Base-by-base conservation (phyloP, 2,329 filamentous ascomycete species). In the Colletotrichum tabaci region DNA sequence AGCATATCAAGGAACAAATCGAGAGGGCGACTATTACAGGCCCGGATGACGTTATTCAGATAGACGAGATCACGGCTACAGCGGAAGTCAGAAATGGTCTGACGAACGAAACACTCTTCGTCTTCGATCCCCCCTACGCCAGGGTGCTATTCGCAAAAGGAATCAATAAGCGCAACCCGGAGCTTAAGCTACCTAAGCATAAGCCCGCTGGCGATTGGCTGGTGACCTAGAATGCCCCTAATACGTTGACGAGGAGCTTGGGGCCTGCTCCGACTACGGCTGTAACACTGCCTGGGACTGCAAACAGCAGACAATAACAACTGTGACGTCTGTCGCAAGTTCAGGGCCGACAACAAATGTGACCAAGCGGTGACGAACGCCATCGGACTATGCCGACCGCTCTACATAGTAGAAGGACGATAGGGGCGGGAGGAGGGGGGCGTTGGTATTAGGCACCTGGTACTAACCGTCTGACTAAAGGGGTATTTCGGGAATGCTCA, bases 141-240 rank as follows among this genome's bases (percentile, higher is more conserved):
- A 62, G 62, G n/a, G 62, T 74, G 6, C n/a, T 74, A 1, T 73
- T 74, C 46, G 70, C 73, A 5, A 66, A n/a, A 42, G 73, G 70
- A 1, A 73, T 74, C 44, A 74, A 74, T 6, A 49, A 47, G 63
- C 66, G 71, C 16, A 74, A 74, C n/a, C 73, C 71, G 3, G 46
- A 35, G 7, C 55, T 74, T 10, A 47, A 57, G 7, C 38, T 74
- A 26, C 73, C 63, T 13, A 66, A 73, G 44, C 53, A 58, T 38
- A 55, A 66, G 47, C 23, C 26, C 2, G 62, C 73, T 30, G 63
- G 71, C n/a, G 58, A 67, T 13, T 70, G 66, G 46, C 18, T 73
- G 61, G 58, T 67, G 60, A 56, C 55, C 18, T 73, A 74, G 44
- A 46, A 67, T 3, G 13, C 9, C 21, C 35, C 21, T 15, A 30